A percentile compares a stretch with the other conserved stretches of the same genome.
Conservation (phyloP, 495 filamentous ascomycete species). For the Podospora didyma region DNA sequence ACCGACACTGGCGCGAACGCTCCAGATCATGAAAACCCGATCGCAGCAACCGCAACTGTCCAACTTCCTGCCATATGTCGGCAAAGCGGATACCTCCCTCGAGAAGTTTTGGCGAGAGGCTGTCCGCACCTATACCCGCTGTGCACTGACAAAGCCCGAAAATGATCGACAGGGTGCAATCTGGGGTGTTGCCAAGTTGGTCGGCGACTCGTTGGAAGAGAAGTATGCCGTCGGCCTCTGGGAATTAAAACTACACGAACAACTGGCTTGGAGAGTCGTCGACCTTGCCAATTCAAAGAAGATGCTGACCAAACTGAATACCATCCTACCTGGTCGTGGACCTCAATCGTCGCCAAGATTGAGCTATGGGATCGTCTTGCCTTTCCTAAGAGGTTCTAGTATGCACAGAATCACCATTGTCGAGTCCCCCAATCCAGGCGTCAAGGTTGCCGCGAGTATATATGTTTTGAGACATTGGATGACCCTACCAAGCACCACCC, state of each 20-base stretch:
- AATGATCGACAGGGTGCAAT: conserved; percentile 11
- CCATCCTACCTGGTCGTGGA: too few relatives aligned
- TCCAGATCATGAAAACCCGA: not conserved
- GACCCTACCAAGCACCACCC: too few relatives aligned
- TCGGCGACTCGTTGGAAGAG: conserved; percentile 6
- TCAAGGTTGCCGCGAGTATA: too few relatives aligned
- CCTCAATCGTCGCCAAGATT: too few relatives aligned
- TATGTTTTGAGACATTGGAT: too few relatives aligned
- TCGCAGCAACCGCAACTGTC: not conserved
- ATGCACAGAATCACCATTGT: too few relatives aligned
- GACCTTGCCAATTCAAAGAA: not conserved
- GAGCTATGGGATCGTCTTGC: too few relatives aligned
- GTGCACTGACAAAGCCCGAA: not conserved
- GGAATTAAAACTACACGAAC: conserved; percentile 1
- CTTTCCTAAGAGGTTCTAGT: too few relatives aligned
- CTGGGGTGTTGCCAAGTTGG: conserved; percentile 17
- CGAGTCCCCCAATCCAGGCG: too few relatives aligned
- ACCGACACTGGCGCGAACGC: conserved; percentile 14
- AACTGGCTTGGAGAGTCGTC: conserved; percentile 11
- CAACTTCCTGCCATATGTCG: not conserved
- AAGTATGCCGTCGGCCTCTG: conserved; percentile 11
- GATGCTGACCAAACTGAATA: too few relatives aligned
- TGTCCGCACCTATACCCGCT: conserved; percentile 11
- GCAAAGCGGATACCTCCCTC: conserved; percentile 9
- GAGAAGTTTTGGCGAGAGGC: conserved; percentile 12